Conservation (phyloP, 208 protist genomes). For the Trypanosoma avium region DNA sequence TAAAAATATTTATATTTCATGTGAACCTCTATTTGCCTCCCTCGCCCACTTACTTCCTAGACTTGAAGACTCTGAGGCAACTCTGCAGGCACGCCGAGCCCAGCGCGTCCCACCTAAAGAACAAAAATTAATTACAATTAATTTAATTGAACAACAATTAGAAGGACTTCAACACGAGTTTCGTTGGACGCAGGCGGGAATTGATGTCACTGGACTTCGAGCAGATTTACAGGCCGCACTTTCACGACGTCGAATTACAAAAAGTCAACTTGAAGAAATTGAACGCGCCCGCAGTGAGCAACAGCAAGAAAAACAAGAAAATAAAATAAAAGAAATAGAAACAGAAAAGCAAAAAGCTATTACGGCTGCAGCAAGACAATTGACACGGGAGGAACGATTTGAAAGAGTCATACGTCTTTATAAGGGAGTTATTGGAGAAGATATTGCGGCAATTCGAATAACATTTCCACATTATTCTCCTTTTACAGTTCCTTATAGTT, state of each 20-base stretch:
- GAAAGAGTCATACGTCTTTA: slow-evolving; percentile 40
- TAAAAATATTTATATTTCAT: slow-evolving; percentile 39
- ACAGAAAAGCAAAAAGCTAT: slow-evolving; percentile 9
- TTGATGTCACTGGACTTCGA: slow-evolving; percentile 75
- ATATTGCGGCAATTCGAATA: slow-evolving; percentile 60
- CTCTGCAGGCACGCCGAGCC: slow-evolving; percentile 9
- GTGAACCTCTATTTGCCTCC: slow-evolving; percentile 76
- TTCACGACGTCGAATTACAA: slow-evolving; percentile 58
- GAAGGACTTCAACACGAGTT: slow-evolving; percentile 43
- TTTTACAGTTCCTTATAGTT: slow-evolving; percentile 64
- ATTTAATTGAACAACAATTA: slow-evolving; percentile 70
- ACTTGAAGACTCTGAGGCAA: slow-evolving; percentile 19
- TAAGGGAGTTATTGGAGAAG: slow-evolving; percentile 36
- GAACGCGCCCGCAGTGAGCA: slow-evolving; percentile 32
- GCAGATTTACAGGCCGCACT: slow-evolving; percentile 64
- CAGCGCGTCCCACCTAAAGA: slow-evolving; percentile 10
- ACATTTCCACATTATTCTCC: slow-evolving; percentile 44
- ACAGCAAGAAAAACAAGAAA: slow-evolving; percentile 21
- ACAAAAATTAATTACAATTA: slow-evolving; percentile 46
- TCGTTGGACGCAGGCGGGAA: slow-evolving; percentile 64
- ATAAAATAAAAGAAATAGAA: background rate
- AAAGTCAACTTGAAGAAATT: slow-evolving; percentile 57
- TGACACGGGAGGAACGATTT: slow-evolving; percentile 42
- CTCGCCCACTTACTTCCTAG: slow-evolving; percentile 44
- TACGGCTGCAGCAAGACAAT: slow-evolving; percentile 21